A percentile compares a stretch with the other conserved stretches of the same genome.
Evolutionary conservation across 148 eudicot species (phyloP).

Genomic region (Diospyros lotus): DNA sequence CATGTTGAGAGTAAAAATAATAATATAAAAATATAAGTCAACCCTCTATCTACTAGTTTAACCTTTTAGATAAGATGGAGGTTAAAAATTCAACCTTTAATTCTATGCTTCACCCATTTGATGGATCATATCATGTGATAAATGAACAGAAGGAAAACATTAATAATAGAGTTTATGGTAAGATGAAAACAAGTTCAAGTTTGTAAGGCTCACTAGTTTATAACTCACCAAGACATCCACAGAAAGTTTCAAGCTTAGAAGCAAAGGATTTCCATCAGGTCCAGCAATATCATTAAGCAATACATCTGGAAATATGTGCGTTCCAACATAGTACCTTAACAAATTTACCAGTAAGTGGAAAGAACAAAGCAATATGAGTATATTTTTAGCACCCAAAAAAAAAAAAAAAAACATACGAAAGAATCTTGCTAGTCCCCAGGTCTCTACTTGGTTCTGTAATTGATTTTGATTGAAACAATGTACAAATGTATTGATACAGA

Average conservation of each 20-base stretch:
- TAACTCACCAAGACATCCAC: slow-evolving; percentile 91
- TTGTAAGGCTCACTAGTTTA: slow-evolving; percentile 1
- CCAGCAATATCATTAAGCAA: slow-evolving; percentile 97
- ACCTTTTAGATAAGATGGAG: too few species aligned
- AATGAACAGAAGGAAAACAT: not conserved
- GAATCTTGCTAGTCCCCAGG: too few species aligned
- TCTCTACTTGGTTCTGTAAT: too few species aligned
- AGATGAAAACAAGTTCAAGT: too few species aligned
- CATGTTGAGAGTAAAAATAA: too few species aligned
- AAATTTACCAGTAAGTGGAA: slow-evolving; percentile 7
- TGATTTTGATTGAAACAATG: too few species aligned
- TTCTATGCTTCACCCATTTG: not conserved
- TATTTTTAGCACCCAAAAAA: not conserved
- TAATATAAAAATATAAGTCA: too few species aligned
- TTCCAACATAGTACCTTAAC: slow-evolving; percentile 64
- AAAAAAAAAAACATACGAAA: too few species aligned
- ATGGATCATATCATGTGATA: not conserved
- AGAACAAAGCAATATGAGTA: not conserved
- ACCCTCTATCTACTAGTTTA: too few species aligned
- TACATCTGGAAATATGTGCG: slow-evolving; percentile 75
- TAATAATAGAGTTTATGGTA: not conserved
- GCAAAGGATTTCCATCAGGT: slow-evolving; percentile 75
- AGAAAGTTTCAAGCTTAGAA: slow-evolving; percentile 86
- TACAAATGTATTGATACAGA: too few species aligned
- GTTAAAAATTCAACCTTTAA: too few species aligned